phyloP scores from a whole-genome alignment of 768 basidiomycete species.

The Tubosaeta sp. region DNA sequence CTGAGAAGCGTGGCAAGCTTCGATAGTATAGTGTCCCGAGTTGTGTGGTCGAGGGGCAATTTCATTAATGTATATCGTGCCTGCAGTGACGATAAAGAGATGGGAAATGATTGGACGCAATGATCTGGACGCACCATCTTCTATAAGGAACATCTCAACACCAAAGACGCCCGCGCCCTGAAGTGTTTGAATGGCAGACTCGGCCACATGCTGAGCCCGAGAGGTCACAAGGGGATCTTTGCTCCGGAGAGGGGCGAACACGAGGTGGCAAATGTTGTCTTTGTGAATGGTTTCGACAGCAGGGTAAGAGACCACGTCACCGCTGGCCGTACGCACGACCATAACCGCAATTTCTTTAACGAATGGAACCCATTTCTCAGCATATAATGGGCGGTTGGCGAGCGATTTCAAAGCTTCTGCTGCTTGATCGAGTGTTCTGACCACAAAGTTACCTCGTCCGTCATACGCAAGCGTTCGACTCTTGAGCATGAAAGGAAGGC shows the following conservation, averaged over 20 bases:
- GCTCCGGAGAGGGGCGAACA: slow-evolving; percentile 80
- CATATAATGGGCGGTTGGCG: slow-evolving; percentile 74
- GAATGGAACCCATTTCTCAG: slow-evolving; percentile 92
- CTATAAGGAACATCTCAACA: slow-evolving; percentile 95
- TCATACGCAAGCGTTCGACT: slow-evolving; percentile 94
- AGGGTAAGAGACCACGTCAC: slow-evolving; percentile 80
- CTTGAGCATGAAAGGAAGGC: slow-evolving; percentile 93
- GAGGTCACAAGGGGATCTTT: slow-evolving; percentile 48
- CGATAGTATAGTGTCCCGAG: slow-evolving; percentile 98
- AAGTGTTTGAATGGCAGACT: slow-evolving; percentile 72
- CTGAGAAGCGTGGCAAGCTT: slow-evolving; percentile 94
- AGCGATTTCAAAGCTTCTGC: slow-evolving; percentile 51
- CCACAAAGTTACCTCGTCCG: slow-evolving; percentile 86
- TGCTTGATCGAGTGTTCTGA: slow-evolving; percentile 51
- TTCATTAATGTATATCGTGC: slow-evolving; percentile 83
- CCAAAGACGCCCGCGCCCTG: slow-evolving; percentile 93
- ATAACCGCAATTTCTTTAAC: slow-evolving; percentile 91
- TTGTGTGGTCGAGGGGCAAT: slow-evolving; percentile 98
- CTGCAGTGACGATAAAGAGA: slow-evolving; percentile 34
- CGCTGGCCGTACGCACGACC: slow-evolving; percentile 79
- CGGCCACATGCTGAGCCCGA: slow-evolving; percentile 70
- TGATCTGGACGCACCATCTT: slow-evolving; percentile 55
- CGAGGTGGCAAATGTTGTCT: slow-evolving; percentile 89
- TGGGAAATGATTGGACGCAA: background rate
- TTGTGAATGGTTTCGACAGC: slow-evolving; percentile 94